Base-by-base conservation (phyloP, 495 filamentous ascomycete species). In the Tuber magnatum region DNA sequence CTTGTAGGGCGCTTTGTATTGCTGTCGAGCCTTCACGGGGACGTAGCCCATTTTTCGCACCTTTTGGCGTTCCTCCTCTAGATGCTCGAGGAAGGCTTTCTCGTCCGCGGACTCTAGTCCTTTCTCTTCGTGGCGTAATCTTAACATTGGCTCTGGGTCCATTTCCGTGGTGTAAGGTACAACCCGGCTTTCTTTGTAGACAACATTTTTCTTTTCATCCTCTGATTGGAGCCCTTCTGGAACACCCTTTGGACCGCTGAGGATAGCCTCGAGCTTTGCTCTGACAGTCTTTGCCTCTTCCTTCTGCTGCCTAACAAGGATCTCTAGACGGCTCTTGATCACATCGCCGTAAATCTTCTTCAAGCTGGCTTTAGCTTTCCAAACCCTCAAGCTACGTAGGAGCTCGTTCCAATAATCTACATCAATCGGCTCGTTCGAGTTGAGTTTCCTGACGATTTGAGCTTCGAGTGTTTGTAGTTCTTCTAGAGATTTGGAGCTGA, bases 381-480 rank as follows among this genome's bases (percentile, higher is more conserved):
- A 97, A 5, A 97, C 90, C 22, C 90, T 86, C 61, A 99, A 85
- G 81, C 91, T 97, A 77, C 90, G 89, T 70, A 98, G 86, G 3
- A 99, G 87, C 80, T 96, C 92, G 78, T 97, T 93, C 95, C 95
- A 99, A 83, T 98, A 99, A 83, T 99, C 95, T 6, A 91, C 92
- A 85, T 99, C 96, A 81, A 98, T 93, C 16, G 92, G 91, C 82
- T 97, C 94, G 77, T 97, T 90, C 20, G 93, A 95, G 65, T 90
- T 87, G 56, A 99, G 83, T 83, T 98, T 99, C 14, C 85, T 85
- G 77, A 87, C 88, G 79, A 99, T 94, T 83, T 97, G 93, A 72
- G 86, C 87, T 84, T 98, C 95, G 40, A 99, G 86, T 35, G 86
- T 87, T 82, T 93, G 89, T 9, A 99, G 87, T 80, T 98, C 92